Evolutionary conservation across 2,329 filamentous ascomycete genomes (phyloP).

Genomic region (Cercospora sojina): DNA sequence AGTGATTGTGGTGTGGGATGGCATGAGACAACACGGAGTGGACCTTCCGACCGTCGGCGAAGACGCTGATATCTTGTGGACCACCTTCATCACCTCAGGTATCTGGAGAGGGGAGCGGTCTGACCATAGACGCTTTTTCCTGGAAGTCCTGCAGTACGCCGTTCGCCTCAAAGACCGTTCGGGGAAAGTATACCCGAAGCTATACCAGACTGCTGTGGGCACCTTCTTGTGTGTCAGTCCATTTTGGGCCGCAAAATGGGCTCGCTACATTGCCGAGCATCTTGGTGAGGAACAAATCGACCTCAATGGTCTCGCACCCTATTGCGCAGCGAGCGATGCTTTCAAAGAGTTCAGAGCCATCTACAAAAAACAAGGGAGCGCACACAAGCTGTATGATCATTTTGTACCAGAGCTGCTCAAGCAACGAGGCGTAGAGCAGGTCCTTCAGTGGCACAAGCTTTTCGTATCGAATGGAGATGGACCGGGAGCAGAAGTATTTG

Average conservation of each 20-base stretch:
- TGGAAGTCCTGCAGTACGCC: constrained; percentile 10
- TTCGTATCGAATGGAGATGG: constrained; percentile 41
- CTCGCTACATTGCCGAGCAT: constrained; percentile 39
- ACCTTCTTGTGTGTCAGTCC: constrained; percentile 39
- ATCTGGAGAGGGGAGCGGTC: constrained; percentile 16
- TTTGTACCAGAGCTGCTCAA: constrained; percentile 41
- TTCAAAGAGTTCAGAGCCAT: constrained; percentile 37
- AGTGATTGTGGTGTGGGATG: constrained; percentile 46
- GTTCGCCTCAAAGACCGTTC: constrained; percentile 5
- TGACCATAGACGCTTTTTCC: background rate
- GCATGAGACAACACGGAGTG: constrained; percentile 39
- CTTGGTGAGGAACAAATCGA: constrained; percentile 36
- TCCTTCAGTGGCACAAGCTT: constrained; percentile 43
- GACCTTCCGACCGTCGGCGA: constrained; percentile 42
- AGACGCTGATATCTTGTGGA: constrained; percentile 49
- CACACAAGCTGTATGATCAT: constrained; percentile 45
- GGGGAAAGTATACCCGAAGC: background rate
- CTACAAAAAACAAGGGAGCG: constrained; percentile 38
- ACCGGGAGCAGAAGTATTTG: constrained; percentile 39
- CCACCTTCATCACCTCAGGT: constrained; percentile 44
- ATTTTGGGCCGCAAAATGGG: constrained; percentile 32
- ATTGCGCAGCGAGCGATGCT: constrained; percentile 24
- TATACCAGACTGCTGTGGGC: constrained; percentile 36
- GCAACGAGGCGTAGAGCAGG: constrained; percentile 29
- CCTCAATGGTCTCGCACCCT: constrained; percentile 25